A percentile compares a stretch with the other conserved stretches of the same genome.
Conservation (phyloP, 1,284 basidiomycete genomes). For the Pseudozyma thailandica region DNA sequence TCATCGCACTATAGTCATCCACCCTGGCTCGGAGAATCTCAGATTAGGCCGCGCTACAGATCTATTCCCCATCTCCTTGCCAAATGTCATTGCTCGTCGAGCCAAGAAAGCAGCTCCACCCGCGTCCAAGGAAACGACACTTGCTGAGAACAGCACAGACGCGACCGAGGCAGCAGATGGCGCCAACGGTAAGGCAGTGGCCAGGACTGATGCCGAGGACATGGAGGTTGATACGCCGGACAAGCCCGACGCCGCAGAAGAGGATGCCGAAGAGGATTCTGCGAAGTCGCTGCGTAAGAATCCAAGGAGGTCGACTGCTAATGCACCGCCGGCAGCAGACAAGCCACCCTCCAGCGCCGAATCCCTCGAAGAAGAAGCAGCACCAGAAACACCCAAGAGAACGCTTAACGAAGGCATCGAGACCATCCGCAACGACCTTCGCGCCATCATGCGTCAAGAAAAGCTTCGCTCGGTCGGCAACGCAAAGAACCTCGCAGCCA, state of each 20-base stretch:
- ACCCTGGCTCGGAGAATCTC: conserved; percentile 87
- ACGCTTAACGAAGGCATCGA: conserved; percentile 54
- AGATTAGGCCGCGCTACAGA: conserved; percentile 92
- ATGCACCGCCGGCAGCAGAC: conserved; percentile 5
- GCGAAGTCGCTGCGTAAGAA: conserved; percentile 18
- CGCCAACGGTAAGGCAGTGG: neutral
- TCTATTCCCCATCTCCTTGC: conserved; percentile 78
- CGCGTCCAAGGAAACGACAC: neutral
- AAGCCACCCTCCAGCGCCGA: conserved; percentile 10
- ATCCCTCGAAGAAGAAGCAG: neutral
- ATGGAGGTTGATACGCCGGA: conserved; percentile 28
- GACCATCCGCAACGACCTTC: conserved; percentile 61
- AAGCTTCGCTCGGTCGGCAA: conserved; percentile 65
- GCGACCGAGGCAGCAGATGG: neutral
- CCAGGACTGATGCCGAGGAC: conserved; percentile 1
- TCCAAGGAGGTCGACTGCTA: conserved; percentile 19
- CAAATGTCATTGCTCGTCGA: conserved; percentile 78
- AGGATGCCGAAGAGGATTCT: conserved; percentile 12
- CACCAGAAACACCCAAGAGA: conserved; percentile 5
- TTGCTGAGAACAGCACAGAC: neutral
- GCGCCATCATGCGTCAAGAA: conserved; percentile 66
- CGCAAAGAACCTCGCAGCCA: conserved; percentile 58
- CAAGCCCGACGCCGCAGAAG: conserved; percentile 5
- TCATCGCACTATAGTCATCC: conserved; percentile 78
- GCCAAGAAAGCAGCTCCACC: conserved; percentile 14